A percentile compares a stretch with the other conserved stretches of the same genome.
phyloP scores from a whole-genome alignment of 2,329 filamentous ascomycete species.

The Thelonectria discophora region DNA sequence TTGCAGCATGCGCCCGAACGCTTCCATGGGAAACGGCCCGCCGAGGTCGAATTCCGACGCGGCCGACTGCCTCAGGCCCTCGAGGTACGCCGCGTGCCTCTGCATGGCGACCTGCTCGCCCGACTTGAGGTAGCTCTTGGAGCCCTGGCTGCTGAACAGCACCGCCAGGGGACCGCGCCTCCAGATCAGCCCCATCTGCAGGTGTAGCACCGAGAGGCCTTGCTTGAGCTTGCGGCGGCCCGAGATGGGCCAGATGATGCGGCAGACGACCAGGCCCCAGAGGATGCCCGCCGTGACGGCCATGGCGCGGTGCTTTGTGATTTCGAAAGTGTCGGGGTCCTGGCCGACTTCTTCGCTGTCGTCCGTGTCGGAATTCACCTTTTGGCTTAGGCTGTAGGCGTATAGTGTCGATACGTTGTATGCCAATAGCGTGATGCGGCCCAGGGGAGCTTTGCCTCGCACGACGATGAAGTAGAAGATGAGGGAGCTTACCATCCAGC shows the following conservation, averaged over 20 bases:
- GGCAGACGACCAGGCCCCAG: conserved; percentile 91
- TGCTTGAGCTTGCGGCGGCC: conserved; percentile 88
- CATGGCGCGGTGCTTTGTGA: conserved; percentile 85
- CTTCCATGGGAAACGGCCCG: conserved; percentile 81
- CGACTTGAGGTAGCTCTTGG: conserved; percentile 71
- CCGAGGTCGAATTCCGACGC: conserved; percentile 85
- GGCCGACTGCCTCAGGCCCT: conserved; percentile 76
- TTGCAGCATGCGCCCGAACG: conserved; percentile 77
- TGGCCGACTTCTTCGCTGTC: conserved; percentile 82
- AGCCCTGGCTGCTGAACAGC: conserved; percentile 67
- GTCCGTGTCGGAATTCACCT: conserved; percentile 71
- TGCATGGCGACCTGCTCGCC: conserved; percentile 24
- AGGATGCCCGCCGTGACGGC: conserved; percentile 89
- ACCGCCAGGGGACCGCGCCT: conserved; percentile 87
- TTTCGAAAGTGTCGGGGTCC: conserved; percentile 84
- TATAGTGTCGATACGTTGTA: conserved; percentile 97
- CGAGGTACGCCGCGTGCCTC: conserved; percentile 67
- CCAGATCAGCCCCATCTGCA: conserved; percentile 96
- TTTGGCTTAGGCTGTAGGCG: conserved; percentile 85
- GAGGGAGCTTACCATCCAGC: conserved; percentile 81
- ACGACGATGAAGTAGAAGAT: conserved; percentile 92
- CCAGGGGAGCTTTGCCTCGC: conserved; percentile 85
- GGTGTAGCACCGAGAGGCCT: conserved; percentile 85
- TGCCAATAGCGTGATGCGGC: conserved; percentile 91
- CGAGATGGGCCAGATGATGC: conserved; percentile 92